Base-by-base conservation (phyloP, 2,329 filamentous ascomycete species). In the Diaporthe eres region DNA sequence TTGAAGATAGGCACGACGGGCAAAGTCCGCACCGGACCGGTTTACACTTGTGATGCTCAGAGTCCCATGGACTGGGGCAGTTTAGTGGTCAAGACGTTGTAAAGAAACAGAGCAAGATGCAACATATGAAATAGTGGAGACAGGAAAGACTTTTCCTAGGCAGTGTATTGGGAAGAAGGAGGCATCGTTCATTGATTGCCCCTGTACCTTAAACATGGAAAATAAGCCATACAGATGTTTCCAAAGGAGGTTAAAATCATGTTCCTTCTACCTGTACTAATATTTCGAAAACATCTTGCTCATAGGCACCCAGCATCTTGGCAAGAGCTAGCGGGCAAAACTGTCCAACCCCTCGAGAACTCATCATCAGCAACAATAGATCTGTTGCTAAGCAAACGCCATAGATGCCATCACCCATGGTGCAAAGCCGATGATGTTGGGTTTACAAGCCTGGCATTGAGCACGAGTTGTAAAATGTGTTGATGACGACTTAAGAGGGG, bases 1-100 rank as follows among this genome's bases (percentile, higher is more conserved):
- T 51, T 67, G 13, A 17, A 67, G 63, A 67, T 51, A 67, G 63
- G 63, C 44, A 37, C 47, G 63, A 67, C 63, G 44, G 63, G 63
- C 63, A 67, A 37, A 22, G 10, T 3, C 22, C 47, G 28, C 39
- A 51, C 63, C 63, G 63, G 63, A 37, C 63, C 63, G 63, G 63
- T 22, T 17, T 34, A 4, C 5, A 9, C 7, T 12, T 67, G 25
- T n/a, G 42, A 34, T 34, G 28, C 28, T 10, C 13, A 2, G 15
- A 55, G 25, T 17, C 25, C 15, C 13, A 19, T 57, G 49, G 12
- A 25, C 25, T 28, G 0, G 3, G 25, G 51, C 19, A 55, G 10
- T 22, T 13, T 13, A 13, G 22, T 6, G 5, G 22, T 13, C 25
- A 55, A 17, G 17, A 8, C 10, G 19, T 31, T 10, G 5, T 5